Percentiles rank a stretch among this genome's conserved stretches.
phyloP scores from a whole-genome alignment of 768 basidiomycete genomes.

The Mycena sanguinolenta region DNA sequence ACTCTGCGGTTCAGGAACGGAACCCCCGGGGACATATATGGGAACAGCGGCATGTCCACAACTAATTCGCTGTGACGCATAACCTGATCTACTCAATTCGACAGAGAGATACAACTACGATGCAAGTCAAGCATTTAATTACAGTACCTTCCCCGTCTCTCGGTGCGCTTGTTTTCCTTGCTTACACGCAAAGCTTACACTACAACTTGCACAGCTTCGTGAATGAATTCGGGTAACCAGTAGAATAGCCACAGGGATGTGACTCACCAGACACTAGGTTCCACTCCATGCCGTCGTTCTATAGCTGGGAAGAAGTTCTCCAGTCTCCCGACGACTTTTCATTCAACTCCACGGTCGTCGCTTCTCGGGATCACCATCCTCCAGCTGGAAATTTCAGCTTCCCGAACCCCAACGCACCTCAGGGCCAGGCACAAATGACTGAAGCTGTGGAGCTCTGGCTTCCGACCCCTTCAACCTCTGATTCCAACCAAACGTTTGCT shows the following conservation, averaged over 20 bases:
- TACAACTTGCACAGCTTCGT: constrained; percentile 54
- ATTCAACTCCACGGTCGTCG: constrained; percentile 70
- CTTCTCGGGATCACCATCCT: constrained; percentile 69
- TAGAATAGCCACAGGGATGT: too few species aligned
- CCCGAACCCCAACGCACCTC: constrained; percentile 67
- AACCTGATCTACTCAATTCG: neutral
- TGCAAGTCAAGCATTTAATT: constrained; percentile 64
- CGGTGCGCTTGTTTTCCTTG: constrained; percentile 45
- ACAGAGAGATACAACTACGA: constrained; percentile 72
- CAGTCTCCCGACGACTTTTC: constrained; percentile 62
- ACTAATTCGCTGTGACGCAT: neutral
- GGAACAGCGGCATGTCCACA: constrained; percentile 58
- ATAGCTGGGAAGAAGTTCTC: constrained; percentile 71
- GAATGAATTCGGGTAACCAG: constrained; percentile 68
- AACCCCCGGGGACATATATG: constrained; percentile 67
- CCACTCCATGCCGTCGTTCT: constrained; percentile 75
- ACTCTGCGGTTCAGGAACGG: constrained; percentile 63
- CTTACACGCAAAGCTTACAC: neutral
- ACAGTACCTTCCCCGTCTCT: constrained; percentile 64
- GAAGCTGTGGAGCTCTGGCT: constrained; percentile 67
- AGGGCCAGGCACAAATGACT: constrained; percentile 68
- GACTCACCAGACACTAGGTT: constrained; percentile 50
- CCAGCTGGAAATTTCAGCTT: constrained; percentile 64
- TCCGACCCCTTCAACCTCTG: constrained; percentile 61
- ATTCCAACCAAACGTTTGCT: constrained; percentile 70